A percentile compares a stretch with the other conserved stretches of the same genome.
These are phyloP conservation scores for Heliocybe sulcata DNA, from an alignment of 1,284 basidiomycete species.

Conservation along the genomic window DNA sequence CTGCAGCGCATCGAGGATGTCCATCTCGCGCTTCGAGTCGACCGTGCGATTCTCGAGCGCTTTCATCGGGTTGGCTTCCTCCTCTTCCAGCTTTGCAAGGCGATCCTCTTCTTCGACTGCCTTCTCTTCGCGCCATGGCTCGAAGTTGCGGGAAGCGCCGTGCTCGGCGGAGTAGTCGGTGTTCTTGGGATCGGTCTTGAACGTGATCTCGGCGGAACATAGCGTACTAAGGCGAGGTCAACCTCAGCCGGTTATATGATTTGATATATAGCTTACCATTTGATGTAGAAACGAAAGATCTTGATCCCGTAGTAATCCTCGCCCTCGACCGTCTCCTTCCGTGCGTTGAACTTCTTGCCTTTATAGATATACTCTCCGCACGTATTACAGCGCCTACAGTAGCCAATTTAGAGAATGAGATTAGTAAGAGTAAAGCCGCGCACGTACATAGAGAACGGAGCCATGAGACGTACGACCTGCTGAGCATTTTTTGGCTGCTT, in stretches of 20 bases:
- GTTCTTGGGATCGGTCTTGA: conserved; percentile 99
- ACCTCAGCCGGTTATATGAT: conserved; percentile 1
- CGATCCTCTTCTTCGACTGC: conserved; percentile 71
- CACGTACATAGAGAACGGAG: conserved; percentile 91
- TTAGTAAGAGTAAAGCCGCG: neutral
- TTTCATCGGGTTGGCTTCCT: conserved; percentile 96
- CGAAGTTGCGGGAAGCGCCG: conserved; percentile 91
- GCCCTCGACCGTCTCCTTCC: conserved; percentile 95
- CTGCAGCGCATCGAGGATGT: conserved; percentile 92
- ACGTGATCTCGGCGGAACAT: conserved; percentile 97
- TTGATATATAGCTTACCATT: conserved; percentile 45
- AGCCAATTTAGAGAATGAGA: conserved; percentile 7
- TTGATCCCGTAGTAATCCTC: conserved; percentile 99
- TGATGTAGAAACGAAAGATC: conserved; percentile 84
- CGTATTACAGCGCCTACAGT: conserved; percentile 75
- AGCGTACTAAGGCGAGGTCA: conserved; percentile 52
- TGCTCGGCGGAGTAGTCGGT: conserved; percentile 92
- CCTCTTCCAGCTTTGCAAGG: conserved; percentile 74
- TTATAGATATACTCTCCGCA: conserved; percentile 98
- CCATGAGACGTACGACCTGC: conserved; percentile 97
- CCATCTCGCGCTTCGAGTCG: conserved; percentile 97
- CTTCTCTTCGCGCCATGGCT: conserved; percentile 82
- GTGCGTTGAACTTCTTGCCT: conserved; percentile 99
- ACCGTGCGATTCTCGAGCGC: conserved; percentile 87
- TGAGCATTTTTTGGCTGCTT: conserved; percentile 89